phyloP scores from a whole-genome alignment of 1,284 basidiomycete genomes.

The Taiwanofungus camphoratus region DNA sequence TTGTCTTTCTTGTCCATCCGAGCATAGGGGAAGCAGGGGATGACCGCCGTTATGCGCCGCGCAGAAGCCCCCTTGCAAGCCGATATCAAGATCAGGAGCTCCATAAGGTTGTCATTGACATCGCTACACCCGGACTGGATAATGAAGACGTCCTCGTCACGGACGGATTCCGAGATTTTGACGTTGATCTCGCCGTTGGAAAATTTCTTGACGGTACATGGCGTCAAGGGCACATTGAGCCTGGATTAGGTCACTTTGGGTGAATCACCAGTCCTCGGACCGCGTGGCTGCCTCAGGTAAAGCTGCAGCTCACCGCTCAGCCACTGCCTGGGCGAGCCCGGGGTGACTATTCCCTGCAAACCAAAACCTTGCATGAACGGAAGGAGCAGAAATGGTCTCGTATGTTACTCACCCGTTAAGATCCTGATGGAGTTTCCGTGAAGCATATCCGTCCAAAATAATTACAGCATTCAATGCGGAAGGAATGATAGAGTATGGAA shows the following conservation, averaged over 20 bases:
- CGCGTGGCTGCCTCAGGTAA: constrained; percentile 36
- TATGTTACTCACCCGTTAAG: constrained; percentile 67
- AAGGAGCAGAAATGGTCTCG: constrained; percentile 7
- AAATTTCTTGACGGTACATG: constrained; percentile 92
- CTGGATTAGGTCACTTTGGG: constrained; percentile 44
- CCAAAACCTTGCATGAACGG: constrained; percentile 9
- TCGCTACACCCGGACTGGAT: constrained; percentile 80
- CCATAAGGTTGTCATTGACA: constrained; percentile 85
- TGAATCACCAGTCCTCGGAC: constrained; percentile 30
- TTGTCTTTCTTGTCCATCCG: constrained; percentile 99
- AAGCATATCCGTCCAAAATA: constrained; percentile 50
- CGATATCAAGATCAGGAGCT: constrained; percentile 84
- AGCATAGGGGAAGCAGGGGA: constrained; percentile 96
- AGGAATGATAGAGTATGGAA: constrained; percentile 12
- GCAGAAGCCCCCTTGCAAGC: constrained; percentile 98
- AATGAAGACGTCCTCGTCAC: constrained; percentile 98
- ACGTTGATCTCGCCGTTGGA: constrained; percentile 93
- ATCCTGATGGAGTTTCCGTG: constrained; percentile 94
- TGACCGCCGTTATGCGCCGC: constrained; percentile 94
- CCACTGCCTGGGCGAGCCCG: constrained; percentile 90
- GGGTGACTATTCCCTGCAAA: constrained; percentile 92
- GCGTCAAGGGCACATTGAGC: constrained; percentile 87
- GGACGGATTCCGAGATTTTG: constrained; percentile 90
- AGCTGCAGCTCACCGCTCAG: constrained; percentile 83
- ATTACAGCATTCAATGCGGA: constrained; percentile 25